Conservation (phyloP, 106 monocot genomes). For the Dioscorea dumetorum region DNA sequence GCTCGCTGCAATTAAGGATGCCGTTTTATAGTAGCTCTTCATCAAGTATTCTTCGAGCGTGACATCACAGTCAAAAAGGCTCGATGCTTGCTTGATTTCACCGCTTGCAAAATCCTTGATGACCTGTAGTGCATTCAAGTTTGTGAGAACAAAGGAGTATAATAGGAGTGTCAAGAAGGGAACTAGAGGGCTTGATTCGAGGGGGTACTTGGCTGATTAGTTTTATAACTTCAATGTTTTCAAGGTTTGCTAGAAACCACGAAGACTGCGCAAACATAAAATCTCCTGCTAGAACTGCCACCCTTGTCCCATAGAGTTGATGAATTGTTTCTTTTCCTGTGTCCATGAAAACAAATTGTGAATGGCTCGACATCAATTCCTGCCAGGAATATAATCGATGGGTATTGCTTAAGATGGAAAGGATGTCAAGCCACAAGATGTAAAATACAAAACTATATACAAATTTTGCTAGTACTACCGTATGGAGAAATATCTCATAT, state of each 20-base stretch:
- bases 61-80: conserved; percentile 66
- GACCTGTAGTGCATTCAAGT: conserved; percentile 38
- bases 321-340: conserved; percentile 96
- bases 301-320: conserved; percentile 78
- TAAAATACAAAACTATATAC: no score
- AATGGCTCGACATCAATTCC: no score
- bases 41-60: conserved; percentile 81
- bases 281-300: conserved; percentile 92
- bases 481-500: no score
- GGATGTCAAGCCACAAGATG: no score
- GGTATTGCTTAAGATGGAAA: no score
- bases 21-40: conserved; percentile 97
- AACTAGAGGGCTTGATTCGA: background rate
- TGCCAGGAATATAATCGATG: no score
- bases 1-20: conserved; percentile 81
- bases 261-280: conserved; percentile 99
- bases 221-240: conserved; percentile 90
- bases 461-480: no score
- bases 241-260: conserved; percentile 95
- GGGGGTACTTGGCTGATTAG: conserved; percentile 87
- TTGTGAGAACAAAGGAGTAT: background rate
- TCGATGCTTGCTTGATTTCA: conserved; percentile 93
- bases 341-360: background rate
- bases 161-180: background rate
- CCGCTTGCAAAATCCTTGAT: conserved; percentile 99